Percentiles rank a stretch among this genome's conserved stretches.
Conservation (phyloP, 2,329 filamentous ascomycete genomes). For the Sporothrix mexicana region DNA sequence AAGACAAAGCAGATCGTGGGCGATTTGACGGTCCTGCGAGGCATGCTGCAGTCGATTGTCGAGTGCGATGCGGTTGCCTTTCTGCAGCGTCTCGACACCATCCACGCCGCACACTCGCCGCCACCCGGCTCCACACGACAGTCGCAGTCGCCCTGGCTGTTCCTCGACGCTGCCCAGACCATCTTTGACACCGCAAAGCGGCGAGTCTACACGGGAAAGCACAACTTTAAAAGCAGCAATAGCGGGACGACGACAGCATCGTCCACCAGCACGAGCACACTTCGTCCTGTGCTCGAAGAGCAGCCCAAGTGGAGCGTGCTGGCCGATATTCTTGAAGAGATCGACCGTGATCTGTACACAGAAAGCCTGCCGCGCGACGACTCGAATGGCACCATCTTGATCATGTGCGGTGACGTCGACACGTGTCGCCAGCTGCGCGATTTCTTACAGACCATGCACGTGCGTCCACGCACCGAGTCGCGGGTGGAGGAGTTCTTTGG, state of each 20-base stretch:
- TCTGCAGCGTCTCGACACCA: conserved; percentile 90
- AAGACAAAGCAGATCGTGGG: conserved; percentile 94
- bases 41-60: conserved; percentile 80
- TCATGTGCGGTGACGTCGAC: conserved; percentile 91
- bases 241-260: conserved; percentile 39
- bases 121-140: conserved; percentile 85
- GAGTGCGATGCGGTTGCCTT: conserved; percentile 91
- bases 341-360: conserved; percentile 87
- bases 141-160: conserved; percentile 93
- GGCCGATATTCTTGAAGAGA: conserved; percentile 85
- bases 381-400: conserved; percentile 87
- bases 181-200: conserved; percentile 90
- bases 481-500: conserved; percentile 55
- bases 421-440: conserved; percentile 89
- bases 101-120: conserved; percentile 87
- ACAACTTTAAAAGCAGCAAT: conserved; percentile 56
- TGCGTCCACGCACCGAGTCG: conserved; percentile 61
- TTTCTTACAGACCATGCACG: conserved; percentile 88
- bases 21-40: conserved; percentile 82
- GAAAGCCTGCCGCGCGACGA: conserved; percentile 75
- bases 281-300: conserved; percentile 86
- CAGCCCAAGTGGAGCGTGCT: conserved; percentile 92
- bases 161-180: conserved; percentile 90
- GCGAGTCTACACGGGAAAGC: conserved; percentile 78
- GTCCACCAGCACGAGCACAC: conserved; percentile 57